Evolutionary conservation across 768 basidiomycete genomes (phyloP).

Genomic region (Boletus edulis): DNA sequence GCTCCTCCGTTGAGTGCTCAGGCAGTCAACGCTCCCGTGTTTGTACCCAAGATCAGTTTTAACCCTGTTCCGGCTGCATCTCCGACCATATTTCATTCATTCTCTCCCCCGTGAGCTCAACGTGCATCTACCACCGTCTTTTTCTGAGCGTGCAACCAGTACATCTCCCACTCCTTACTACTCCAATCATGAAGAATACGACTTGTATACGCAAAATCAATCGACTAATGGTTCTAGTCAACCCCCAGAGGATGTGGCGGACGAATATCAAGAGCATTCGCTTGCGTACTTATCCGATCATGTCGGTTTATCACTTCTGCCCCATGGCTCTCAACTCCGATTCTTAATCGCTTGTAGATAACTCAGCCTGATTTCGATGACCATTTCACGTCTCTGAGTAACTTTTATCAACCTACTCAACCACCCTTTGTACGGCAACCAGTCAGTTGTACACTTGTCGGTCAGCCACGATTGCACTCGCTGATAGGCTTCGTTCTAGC

Average conservation of each 20-base stretch:
- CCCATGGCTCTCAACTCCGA: neutral
- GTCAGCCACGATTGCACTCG: neutral
- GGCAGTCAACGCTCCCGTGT: constrained; percentile 81
- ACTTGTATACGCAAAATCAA: constrained; percentile 23
- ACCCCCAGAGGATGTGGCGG: constrained; percentile 4
- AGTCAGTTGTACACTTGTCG: constrained; percentile 38
- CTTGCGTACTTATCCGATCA: constrained; percentile 20
- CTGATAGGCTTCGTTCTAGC: constrained; percentile 40
- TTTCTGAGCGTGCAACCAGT: constrained; percentile 17
- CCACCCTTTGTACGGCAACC: constrained; percentile 65
- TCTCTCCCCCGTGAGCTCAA: constrained; percentile 28
- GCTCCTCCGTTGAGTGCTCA: constrained; percentile 49
- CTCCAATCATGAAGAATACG: constrained; percentile 39
- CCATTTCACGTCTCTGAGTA: constrained; percentile 18
- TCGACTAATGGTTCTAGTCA: constrained; percentile 5
- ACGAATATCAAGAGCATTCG: constrained; percentile 25
- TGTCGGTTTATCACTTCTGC: constrained; percentile 14
- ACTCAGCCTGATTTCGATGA: constrained; percentile 34
- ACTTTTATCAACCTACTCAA: constrained; percentile 41
- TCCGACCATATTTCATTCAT: constrained; percentile 24
- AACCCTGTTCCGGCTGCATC: constrained; percentile 27
- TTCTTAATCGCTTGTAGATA: neutral
- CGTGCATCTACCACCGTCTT: neutral
- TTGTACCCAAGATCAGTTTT: constrained; percentile 70
- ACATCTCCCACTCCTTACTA: constrained; percentile 29